Base-by-base conservation (phyloP, 179 eudicot species). In the Carnegiea gigantea region DNA sequence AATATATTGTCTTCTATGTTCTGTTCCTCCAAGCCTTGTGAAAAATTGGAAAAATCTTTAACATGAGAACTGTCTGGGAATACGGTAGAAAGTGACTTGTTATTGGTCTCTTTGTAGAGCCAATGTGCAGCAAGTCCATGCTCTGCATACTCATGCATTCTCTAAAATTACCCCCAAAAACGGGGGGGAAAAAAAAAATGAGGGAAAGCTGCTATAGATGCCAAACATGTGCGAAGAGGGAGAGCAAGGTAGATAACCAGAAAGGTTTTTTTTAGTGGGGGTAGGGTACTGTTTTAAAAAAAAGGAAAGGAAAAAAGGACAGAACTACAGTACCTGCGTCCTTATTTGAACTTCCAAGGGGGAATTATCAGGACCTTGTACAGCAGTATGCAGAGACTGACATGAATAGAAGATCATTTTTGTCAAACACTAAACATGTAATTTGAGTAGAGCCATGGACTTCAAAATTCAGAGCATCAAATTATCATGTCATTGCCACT, bases 41-140 rank as follows among this genome's bases (percentile, higher is more conserved):
- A 79, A 53, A 88, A 78, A 80, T 80, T 83, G 67, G 90, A 84
- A 67, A 93, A 82, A 23, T 44, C 85, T 64, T 87, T 57, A 30
- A 82, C 82, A 70, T 86, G 88, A 79, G 92, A 82, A 88, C 80
- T 90, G 78, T 82, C 82, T 64, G 83, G 77, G 75, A 73, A 72
- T 80, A 79, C 77, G 23, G 80, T 80, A 75, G 89, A 80, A 74
- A 88, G 87, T 80, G 88, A 76, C 73, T 84, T 84, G 85, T 74
- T 86, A 64, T 82, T 93, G 73, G 93, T 89, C 89, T 95, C 98
- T 87, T 95, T 95, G 87, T 95, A 95, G 76, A 93, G 98, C 98
- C 98, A 95, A 86, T 95, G 98, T 36, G 98, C 98, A 83, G 98
- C 98, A 87, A 91, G 90, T 78, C 98, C 98, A 89, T 92, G 91